Percentiles rank a stretch among this genome's conserved stretches.
These are phyloP conservation scores for Lasiosphaeriaceae sp. DNA, from an alignment of 495 filamentous ascomycete genomes.

Conservation along the genomic window DNA sequence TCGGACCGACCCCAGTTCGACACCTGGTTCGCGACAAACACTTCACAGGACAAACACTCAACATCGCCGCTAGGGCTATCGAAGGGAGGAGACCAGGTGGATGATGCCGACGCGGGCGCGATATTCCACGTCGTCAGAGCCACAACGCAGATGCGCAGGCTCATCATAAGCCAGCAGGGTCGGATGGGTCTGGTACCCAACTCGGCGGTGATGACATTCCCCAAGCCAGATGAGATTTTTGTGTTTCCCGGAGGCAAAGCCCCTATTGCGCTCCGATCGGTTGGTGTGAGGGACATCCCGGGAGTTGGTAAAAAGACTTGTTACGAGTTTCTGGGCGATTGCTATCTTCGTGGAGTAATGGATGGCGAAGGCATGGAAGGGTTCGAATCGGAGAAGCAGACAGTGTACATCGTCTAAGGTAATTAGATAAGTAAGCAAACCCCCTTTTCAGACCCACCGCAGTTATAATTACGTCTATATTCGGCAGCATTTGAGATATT, in stretches of 20 bases:
- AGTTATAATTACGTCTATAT: no score
- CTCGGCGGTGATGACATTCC: not conserved
- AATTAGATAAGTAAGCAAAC: no score
- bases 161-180: not conserved
- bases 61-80: no score
- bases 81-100: no score
- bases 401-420: constrained; percentile 3
- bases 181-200: constrained; percentile 3
- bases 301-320: not conserved
- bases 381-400: not conserved
- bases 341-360: constrained; percentile 6
- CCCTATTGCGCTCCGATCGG: not conserved
- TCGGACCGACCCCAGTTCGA: no score
- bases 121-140: not conserved
- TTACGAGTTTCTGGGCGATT: constrained; percentile 1
- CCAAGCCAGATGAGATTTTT: constrained; percentile 4
- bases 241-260: constrained; percentile 2
- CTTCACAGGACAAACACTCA: not conserved
- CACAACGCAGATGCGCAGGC: constrained; percentile 1
- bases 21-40: no score
- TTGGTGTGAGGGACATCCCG: constrained; percentile 1
- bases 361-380: not conserved
- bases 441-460: no score
- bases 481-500: no score
- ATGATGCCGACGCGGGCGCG: not conserved